Evolutionary conservation across 2,329 filamentous ascomycete genomes (phyloP), one percentile per base, ranked within the genome.

Genomic region (Aspergillus niger): DNA sequence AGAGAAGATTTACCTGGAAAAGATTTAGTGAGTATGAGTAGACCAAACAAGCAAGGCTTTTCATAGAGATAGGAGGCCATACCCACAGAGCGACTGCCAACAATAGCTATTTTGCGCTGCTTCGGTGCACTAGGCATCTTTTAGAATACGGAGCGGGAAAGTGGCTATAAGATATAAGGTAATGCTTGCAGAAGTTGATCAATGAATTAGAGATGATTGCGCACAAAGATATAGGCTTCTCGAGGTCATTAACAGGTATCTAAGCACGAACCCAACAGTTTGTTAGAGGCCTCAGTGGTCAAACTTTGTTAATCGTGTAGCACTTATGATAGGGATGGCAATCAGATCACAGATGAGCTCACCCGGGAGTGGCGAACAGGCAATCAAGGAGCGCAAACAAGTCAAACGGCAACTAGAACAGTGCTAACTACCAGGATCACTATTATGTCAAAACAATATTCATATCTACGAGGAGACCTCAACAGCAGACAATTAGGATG

Each of bases 21-120:
- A 57, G 22, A 15, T 38, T 47, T 51, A 69, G 62, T n/a, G 48
- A 59, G 11, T n/a, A 57, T 26, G 22, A 15, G 54, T 51, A 32
- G 17, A 32, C 36, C 24, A 22, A 32, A 10, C 2, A 47, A 24
- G 39, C 1, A 32, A 26, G 22, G n/a, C 17, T 36, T 17, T 8
- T 24, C 17, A 24, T 5, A 28, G n/a, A 20, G 8, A 10, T 30
- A 30, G 22, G 36, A 8, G 47, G 8, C 79, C 86, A 70, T 84
- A 92, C 90, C 90, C 74, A 97, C 93, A 63, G 93, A 95, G 73
- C 93, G 89, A 81, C 91, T 96, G 81, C 93, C 93, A 65, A 97
- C 92, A 79, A 97, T 94, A 79, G 93, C 93, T 76, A 97, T 90
- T 84, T 97, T 97, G 72, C 93, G 86, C 80, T 96, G 92, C 80